Evolutionary conservation across 441 rosid species (phyloP).

Genomic region (Corymbia citriodora): DNA sequence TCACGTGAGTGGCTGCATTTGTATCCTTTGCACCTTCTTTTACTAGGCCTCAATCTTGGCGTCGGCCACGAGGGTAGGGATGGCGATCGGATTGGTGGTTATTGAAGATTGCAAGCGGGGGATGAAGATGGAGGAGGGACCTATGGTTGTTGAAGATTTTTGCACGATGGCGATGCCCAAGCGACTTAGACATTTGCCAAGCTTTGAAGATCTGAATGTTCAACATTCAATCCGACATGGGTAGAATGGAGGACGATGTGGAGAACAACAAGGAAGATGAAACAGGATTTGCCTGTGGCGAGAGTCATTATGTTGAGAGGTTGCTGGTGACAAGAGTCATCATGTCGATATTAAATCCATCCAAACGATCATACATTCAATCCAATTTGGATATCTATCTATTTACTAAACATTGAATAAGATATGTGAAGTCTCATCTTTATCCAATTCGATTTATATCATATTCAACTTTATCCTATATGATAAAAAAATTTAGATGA

Average conservation of each 20-base stretch:
- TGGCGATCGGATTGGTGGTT: not conserved
- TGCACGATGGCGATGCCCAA: not conserved
- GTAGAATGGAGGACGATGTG: not conserved
- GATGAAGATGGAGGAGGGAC: not conserved
- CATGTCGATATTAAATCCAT: no score
- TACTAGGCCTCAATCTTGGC: accelerated
- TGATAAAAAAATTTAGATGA: not conserved
- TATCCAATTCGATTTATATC: not conserved
- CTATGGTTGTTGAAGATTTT: not conserved
- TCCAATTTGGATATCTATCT: not conserved
- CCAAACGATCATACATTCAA: no score
- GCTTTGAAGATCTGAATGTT: not conserved
- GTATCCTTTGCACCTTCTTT: accelerated
- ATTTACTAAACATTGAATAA: not conserved
- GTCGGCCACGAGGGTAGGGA: no score
- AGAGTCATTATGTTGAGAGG: not conserved
- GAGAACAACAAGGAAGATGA: not conserved
- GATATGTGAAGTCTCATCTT: not conserved
- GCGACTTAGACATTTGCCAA: not conserved
- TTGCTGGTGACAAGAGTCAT: not conserved
- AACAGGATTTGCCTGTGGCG: not conserved
- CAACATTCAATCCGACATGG: not conserved
- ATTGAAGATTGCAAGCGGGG: not conserved
- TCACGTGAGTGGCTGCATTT: not conserved
- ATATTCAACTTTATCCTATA: not conserved